These are phyloP conservation scores for Alternaria panax DNA, from an alignment of 2,329 filamentous ascomycete genomes.

Conservation along the genomic window DNA sequence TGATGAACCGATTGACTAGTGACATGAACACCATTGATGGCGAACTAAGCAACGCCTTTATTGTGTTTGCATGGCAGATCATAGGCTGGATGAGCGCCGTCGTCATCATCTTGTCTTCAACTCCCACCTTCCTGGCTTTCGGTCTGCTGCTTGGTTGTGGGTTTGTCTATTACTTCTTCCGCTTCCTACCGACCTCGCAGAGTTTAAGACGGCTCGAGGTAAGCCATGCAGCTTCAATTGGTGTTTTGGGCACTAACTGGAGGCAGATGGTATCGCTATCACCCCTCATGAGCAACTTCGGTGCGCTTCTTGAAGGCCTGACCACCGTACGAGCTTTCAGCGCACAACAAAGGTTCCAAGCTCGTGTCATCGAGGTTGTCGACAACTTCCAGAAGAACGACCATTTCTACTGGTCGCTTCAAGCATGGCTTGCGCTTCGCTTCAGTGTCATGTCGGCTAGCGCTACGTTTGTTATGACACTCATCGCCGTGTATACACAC, in stretches of 20 bases:
- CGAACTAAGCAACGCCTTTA: slow-evolving; percentile 78
- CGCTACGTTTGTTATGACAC: slow-evolving; percentile 76
- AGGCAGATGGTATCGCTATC: slow-evolving; percentile 79
- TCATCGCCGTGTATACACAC: slow-evolving; percentile 76
- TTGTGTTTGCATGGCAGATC: slow-evolving; percentile 71
- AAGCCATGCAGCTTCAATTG: slow-evolving; percentile 8
- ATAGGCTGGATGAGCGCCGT: slow-evolving; percentile 78
- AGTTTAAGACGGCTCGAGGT: slow-evolving; percentile 79
- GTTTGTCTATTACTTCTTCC: slow-evolving; percentile 77
- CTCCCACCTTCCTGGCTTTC: slow-evolving; percentile 77
- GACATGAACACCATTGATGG: slow-evolving; percentile 91
- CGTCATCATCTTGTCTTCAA: slow-evolving; percentile 78
- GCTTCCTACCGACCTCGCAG: slow-evolving; percentile 83
- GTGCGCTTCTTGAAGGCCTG: slow-evolving; percentile 82
- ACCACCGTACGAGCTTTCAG: slow-evolving; percentile 86
- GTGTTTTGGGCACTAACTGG: slow-evolving; percentile 10
- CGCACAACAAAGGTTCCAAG: slow-evolving; percentile 80
- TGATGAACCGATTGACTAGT: slow-evolving; percentile 92
- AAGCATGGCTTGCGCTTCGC: slow-evolving; percentile 83
- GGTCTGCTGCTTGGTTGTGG: slow-evolving; percentile 70
- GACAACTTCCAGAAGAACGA: slow-evolving; percentile 94
- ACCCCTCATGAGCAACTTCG: slow-evolving; percentile 91
- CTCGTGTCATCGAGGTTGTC: slow-evolving; percentile 78
- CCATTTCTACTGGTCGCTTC: slow-evolving; percentile 90
- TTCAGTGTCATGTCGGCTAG: slow-evolving; percentile 76